Conservation (phyloP, 768 basidiomycete species). For the Ramaria rubella region DNA sequence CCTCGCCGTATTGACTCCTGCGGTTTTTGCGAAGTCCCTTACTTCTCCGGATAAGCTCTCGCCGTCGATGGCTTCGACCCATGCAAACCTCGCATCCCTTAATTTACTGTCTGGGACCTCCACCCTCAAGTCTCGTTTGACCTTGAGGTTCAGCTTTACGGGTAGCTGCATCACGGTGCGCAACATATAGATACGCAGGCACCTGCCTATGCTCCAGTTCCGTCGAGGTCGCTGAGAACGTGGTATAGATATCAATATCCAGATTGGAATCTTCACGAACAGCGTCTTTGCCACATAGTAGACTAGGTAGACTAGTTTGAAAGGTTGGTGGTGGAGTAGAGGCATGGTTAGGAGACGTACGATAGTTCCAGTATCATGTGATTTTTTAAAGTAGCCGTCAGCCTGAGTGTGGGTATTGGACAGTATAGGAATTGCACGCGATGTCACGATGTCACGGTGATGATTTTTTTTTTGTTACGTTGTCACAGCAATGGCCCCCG, state of each 20-base stretch:
- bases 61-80: conserved; percentile 39
- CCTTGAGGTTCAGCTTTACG: neutral
- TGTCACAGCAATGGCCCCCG: no score
- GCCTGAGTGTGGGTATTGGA: no score
- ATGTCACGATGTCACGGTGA: no score
- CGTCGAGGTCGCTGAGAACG: neutral
- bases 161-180: neutral
- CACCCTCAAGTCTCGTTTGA: neutral
- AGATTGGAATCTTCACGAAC: conserved; percentile 1
- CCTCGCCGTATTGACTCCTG: conserved; percentile 34
- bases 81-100: conserved; percentile 16
- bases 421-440: no score
- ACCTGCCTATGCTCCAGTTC: neutral
- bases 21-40: conserved; percentile 32
- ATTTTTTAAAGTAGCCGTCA: no score
- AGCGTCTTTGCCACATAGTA: neutral
- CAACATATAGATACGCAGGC: neutral
- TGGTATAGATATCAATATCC: neutral
- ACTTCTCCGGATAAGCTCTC: conserved; percentile 38
- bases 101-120: conserved; percentile 4
- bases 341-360: neutral
- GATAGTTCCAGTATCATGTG: no score
- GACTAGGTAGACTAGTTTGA: neutral
- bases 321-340: conserved; percentile 1
- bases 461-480: no score